A percentile compares a stretch with the other conserved stretches of the same genome.
These are phyloP conservation scores for Fusarium brevicatenulatum DNA, from an alignment of 2,329 filamentous ascomycete genomes.

Conservation along the genomic window DNA sequence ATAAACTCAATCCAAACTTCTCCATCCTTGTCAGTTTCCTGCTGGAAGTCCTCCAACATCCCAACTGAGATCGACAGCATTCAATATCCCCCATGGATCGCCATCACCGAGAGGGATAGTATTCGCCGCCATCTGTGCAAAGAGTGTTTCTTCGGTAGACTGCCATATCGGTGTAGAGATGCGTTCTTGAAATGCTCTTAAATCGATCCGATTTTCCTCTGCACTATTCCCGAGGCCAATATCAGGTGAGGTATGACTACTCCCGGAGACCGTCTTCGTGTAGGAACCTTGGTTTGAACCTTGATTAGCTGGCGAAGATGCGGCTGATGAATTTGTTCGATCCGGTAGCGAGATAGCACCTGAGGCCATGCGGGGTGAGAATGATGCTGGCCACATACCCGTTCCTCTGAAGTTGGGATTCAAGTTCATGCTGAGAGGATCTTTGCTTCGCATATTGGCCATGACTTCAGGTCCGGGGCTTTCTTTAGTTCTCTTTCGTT, in stretches of 20 bases:
- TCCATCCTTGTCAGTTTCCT: background rate
- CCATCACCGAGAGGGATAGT: slow-evolving; percentile 34
- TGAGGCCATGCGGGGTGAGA: slow-evolving; percentile 11
- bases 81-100: slow-evolving; percentile 47
- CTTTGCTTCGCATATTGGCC: background rate
- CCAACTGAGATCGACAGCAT: slow-evolving; percentile 43
- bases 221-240: slow-evolving; percentile 49
- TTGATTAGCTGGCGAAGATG: slow-evolving; percentile 46
- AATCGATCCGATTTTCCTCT: slow-evolving; percentile 50
- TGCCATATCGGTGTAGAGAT: slow-evolving; percentile 47
- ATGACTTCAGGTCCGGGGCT: slow-evolving; percentile 39
- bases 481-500: slow-evolving; percentile 48
- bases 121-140: slow-evolving; percentile 41
- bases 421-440: background rate
- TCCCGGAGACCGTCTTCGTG: slow-evolving; percentile 40
- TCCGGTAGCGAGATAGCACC: slow-evolving; percentile 44
- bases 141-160: slow-evolving; percentile 45
- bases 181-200: slow-evolving; percentile 49
- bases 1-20: too few relatives aligned
- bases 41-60: slow-evolving; percentile 18
- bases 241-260: slow-evolving; percentile 47
- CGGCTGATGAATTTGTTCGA: slow-evolving; percentile 48
- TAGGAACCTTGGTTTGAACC: slow-evolving; percentile 33
- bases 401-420: slow-evolving; percentile 1
- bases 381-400: slow-evolving; percentile 15